These are phyloP conservation scores for Schizophyllum amplum DNA, from an alignment of 1,284 basidiomycete species.

Conservation along the genomic window DNA sequence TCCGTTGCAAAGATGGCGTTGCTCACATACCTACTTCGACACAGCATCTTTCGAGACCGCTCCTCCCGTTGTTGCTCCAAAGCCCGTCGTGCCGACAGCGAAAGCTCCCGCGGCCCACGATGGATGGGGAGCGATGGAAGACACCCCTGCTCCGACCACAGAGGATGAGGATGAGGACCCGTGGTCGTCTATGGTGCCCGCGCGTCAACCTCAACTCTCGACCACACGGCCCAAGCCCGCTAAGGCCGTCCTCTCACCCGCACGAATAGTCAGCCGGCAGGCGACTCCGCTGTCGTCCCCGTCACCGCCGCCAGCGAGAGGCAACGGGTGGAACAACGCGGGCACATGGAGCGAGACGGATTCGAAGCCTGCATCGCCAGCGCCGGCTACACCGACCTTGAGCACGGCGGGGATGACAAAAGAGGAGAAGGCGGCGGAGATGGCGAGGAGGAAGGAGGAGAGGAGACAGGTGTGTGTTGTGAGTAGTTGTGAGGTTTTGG, in stretches of 20 bases:
- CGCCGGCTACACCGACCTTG: slow-evolving; percentile 12
- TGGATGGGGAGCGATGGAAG: slow-evolving; percentile 7
- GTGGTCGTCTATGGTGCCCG: slow-evolving; percentile 1
- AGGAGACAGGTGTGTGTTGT: slow-evolving; percentile 54
- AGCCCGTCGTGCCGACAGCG: slow-evolving; percentile 1
- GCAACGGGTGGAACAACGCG: slow-evolving; percentile 16
- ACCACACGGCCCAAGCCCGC: not conserved
- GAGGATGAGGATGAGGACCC: not conserved
- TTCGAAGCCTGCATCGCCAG: slow-evolving; percentile 8
- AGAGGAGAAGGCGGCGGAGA: slow-evolving; percentile 85
- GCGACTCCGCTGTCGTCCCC: slow-evolving; percentile 8
- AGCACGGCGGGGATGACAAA: slow-evolving; percentile 51
- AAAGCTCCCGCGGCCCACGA: not conserved
- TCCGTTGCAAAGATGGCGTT: not conserved
- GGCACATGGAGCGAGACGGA: slow-evolving; percentile 14
- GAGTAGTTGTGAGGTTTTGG: not conserved
- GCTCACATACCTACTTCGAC: slow-evolving; percentile 7
- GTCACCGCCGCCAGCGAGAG: slow-evolving; percentile 2
- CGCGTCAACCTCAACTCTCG: not conserved
- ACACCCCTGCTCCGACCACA: not conserved
- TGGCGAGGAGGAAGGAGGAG: slow-evolving; percentile 84
- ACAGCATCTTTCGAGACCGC: slow-evolving; percentile 81
- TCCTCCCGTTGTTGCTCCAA: slow-evolving; percentile 19
- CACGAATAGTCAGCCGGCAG: not conserved
- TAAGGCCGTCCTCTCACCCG: slow-evolving; percentile 1